Conservation (phyloP, 2,329 filamentous ascomycete genomes). For the Venturia asperata region DNA sequence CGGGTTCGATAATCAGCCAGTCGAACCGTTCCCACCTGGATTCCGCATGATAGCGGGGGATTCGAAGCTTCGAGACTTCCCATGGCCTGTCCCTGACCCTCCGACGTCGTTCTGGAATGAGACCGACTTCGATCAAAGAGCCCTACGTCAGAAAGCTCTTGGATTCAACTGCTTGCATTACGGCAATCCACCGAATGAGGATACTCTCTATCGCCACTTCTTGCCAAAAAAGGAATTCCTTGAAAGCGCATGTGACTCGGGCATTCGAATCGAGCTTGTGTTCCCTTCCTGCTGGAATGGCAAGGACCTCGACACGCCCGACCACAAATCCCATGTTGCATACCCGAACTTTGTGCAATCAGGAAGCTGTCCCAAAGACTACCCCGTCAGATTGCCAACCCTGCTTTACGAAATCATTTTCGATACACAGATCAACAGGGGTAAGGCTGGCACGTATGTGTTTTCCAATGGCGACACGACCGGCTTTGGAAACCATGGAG, state of each 20-base stretch:
- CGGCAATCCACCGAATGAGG: constrained; percentile 50
- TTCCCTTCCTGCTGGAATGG: constrained; percentile 23
- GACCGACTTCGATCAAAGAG: constrained; percentile 51
- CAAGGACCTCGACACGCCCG: constrained; percentile 31
- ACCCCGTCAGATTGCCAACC: constrained; percentile 60
- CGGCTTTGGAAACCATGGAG: constrained; percentile 67
- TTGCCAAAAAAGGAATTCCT: constrained; percentile 73
- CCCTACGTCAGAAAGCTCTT: constrained; percentile 70
- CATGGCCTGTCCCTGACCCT: constrained; percentile 54
- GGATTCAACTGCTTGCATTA: constrained; percentile 98
- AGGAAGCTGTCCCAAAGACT: constrained; percentile 66
- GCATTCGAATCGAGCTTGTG: constrained; percentile 38
- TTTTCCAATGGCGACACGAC: constrained; percentile 69
- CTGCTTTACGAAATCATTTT: constrained; percentile 85
- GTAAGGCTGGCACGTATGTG: constrained; percentile 61
- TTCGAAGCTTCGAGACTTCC: constrained; percentile 60
- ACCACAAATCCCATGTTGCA: constrained; percentile 61
- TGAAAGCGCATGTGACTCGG: constrained; percentile 74
- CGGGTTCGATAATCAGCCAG: constrained; percentile 19
- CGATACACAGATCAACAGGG: constrained; percentile 59
- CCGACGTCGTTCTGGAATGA: constrained; percentile 64
- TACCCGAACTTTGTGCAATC: constrained; percentile 72
- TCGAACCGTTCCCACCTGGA: constrained; percentile 60
- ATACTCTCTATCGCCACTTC: constrained; percentile 72
- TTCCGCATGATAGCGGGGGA: constrained; percentile 81